phyloP scores from a whole-genome alignment of 2,329 filamentous ascomycete genomes.

The Stemphylium beticola region DNA sequence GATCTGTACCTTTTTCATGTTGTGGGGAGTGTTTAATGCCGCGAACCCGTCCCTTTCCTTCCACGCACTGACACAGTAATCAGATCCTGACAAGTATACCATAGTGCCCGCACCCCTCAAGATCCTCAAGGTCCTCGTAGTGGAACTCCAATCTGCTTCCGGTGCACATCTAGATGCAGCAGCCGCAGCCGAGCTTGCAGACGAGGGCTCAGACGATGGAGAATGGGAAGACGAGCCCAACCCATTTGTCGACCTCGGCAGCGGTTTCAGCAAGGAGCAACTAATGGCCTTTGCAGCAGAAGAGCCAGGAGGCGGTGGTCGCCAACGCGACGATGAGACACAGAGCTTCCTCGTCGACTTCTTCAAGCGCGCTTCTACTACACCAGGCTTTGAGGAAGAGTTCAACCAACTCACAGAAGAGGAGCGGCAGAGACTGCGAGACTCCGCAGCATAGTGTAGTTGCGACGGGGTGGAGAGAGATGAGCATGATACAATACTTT shows the following conservation, averaged over 20 bases:
- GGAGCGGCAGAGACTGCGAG: conserved; percentile 61
- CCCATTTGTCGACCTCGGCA: conserved; percentile 73
- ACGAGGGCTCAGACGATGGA: conserved; percentile 69
- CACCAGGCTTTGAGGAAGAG: conserved; percentile 61
- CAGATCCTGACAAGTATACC: conserved; percentile 88
- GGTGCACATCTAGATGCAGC: conserved; percentile 65
- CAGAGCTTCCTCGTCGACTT: conserved; percentile 84
- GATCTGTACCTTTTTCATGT: neutral
- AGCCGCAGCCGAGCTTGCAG: conserved; percentile 67
- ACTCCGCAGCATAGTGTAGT: conserved; percentile 31
- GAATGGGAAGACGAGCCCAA: conserved; percentile 86
- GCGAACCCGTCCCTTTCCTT: neutral
- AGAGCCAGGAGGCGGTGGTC: conserved; percentile 54
- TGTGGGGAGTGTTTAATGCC: conserved; percentile 1
- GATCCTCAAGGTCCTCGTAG: conserved; percentile 93
- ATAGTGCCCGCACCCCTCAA: conserved; percentile 87
- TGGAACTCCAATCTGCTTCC: conserved; percentile 84
- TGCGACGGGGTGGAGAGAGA: too few species aligned
- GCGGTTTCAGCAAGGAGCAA: conserved; percentile 62
- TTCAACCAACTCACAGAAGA: conserved; percentile 61
- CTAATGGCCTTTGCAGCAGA: conserved; percentile 77
- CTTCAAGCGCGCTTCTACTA: conserved; percentile 67
- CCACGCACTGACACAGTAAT: conserved; percentile 19
- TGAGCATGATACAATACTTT: too few species aligned
- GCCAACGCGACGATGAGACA: conserved; percentile 87